Evolutionary conservation across 208 protist genomes (phyloP).

Genomic region (Plasmodiophora brassicae): DNA sequence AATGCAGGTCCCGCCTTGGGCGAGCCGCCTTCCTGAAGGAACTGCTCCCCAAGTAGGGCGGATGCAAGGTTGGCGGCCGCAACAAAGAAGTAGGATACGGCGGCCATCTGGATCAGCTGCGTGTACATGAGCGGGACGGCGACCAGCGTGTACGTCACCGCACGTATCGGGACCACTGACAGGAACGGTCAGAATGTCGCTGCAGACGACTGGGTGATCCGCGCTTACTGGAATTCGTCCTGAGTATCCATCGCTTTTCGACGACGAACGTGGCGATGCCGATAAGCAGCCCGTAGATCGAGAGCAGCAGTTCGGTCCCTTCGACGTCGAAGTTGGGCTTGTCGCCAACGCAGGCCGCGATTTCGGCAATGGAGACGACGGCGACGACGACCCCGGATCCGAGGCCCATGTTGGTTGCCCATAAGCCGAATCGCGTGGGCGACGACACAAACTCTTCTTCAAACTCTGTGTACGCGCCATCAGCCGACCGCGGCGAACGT

Average conservation of each 20-base stretch:
- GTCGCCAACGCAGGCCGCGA: background rate
- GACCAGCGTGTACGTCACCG: background rate
- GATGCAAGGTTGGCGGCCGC: background rate
- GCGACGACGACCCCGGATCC: background rate
- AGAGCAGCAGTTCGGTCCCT: background rate
- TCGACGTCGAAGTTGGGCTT: background rate
- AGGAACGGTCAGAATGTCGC: background rate
- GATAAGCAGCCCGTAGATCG: background rate
- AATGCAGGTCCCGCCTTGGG: background rate
- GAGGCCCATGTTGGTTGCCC: conserved; percentile 15
- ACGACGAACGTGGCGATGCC: background rate
- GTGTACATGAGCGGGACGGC: conserved; percentile 40
- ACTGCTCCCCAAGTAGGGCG: background rate
- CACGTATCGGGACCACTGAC: background rate
- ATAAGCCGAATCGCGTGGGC: background rate
- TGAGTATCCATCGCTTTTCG: background rate
- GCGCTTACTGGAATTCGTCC: background rate
- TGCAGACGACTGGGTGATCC: background rate
- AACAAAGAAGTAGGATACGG: background rate
- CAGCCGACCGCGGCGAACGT: no score
- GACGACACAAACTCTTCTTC: conserved; percentile 5
- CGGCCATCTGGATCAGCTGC: conserved; percentile 35
- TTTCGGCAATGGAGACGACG: background rate
- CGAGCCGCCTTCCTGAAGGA: background rate
- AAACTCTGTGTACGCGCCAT: no score